Evolutionary conservation across 2,329 filamentous ascomycete genomes (phyloP).

Genomic region (Exophiala alcalophila): DNA sequence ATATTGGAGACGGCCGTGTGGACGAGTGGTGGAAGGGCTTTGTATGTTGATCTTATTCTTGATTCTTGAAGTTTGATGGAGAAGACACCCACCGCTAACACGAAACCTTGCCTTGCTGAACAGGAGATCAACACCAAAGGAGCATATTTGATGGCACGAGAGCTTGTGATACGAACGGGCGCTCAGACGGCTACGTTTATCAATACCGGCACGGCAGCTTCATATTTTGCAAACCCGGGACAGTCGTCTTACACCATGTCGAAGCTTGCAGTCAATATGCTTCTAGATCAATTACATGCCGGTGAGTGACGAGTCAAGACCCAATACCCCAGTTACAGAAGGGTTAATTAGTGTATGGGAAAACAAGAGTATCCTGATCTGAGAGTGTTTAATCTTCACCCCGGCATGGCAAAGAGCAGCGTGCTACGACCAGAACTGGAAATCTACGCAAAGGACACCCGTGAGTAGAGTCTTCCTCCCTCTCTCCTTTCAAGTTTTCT

Average conservation of each 20-base stretch:
- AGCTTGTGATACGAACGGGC: not conserved
- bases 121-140: conserved; percentile 7
- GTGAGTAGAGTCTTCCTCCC: conserved; percentile 1
- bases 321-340: no score
- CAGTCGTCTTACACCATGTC: conserved; percentile 6
- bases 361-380: conserved; percentile 42
- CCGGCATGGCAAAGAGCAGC: conserved; percentile 33
- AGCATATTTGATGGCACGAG: conserved; percentile 1
- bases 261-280: conserved; percentile 4
- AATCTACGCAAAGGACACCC: conserved; percentile 2
- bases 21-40: conserved; percentile 8
- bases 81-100: not conserved
- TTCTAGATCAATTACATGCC: conserved; percentile 1
- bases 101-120: no score
- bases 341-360: no score
- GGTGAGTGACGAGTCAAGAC: no score
- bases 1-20: conserved; percentile 1
- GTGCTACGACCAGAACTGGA: not conserved
- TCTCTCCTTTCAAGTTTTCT: not conserved
- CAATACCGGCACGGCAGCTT: conserved; percentile 5
- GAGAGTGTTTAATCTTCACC: conserved; percentile 44
- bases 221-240: conserved; percentile 5
- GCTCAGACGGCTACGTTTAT: not conserved
- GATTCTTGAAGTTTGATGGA: no score
- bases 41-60: not conserved